Evolutionary conservation across 306 rosid species (phyloP).

Genomic region (Erythrophleum fordii): DNA sequence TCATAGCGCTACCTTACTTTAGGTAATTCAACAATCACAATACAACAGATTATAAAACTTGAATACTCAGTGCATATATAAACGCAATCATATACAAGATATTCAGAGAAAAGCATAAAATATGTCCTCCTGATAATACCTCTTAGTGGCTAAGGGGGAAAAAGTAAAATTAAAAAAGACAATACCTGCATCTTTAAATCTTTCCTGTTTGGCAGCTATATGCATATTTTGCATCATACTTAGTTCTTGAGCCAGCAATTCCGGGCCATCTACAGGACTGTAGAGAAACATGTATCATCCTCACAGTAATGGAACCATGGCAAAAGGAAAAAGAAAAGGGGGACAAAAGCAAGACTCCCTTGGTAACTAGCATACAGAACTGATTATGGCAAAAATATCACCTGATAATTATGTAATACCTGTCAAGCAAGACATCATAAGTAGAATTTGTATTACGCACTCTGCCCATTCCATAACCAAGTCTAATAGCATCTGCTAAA

Average conservation of each 20-base stretch:
- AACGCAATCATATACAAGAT: slow-evolving; percentile 17
- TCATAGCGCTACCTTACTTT: slow-evolving; percentile 18
- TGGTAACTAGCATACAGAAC: slow-evolving; percentile 10
- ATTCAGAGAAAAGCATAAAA: not conserved
- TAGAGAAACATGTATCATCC: slow-evolving; percentile 16
- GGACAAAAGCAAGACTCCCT: not conserved
- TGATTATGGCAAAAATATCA: slow-evolving; percentile 14
- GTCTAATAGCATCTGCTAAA: slow-evolving; percentile 73
- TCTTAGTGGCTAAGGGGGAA: slow-evolving; percentile 25
- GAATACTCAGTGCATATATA: slow-evolving; percentile 3
- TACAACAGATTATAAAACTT: not conserved
- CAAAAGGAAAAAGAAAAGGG: slow-evolving; percentile 7
- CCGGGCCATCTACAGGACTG: slow-evolving; percentile 90
- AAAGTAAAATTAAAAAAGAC: too few relatives aligned
- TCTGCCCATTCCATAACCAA: slow-evolving; percentile 80
- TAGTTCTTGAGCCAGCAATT: slow-evolving; percentile 73
- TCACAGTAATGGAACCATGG: slow-evolving; percentile 15
- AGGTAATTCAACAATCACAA: slow-evolving; percentile 27
- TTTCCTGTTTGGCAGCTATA: slow-evolving; percentile 77
- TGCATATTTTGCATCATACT: slow-evolving; percentile 74
- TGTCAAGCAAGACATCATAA: slow-evolving; percentile 90
- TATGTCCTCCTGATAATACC: slow-evolving; percentile 45
- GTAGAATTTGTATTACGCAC: slow-evolving; percentile 55
- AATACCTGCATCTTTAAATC: slow-evolving; percentile 90
- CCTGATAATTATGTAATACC: slow-evolving; percentile 55